Conservation (phyloP, 805 yeast species). For the Candida ponderosae region DNA sequence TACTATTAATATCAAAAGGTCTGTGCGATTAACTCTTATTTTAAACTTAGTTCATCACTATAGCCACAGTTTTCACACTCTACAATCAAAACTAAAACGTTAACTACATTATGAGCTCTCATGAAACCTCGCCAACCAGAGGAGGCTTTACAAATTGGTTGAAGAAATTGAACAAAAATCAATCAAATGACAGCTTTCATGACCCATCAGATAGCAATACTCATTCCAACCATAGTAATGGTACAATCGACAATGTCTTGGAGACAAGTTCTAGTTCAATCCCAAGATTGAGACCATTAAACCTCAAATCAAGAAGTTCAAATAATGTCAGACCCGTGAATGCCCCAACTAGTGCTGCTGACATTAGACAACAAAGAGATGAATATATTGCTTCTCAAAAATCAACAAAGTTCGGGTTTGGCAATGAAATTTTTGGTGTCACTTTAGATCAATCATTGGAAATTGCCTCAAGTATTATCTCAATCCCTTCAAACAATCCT, state of each 20-base stretch:
- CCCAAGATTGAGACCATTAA: constrained; percentile 22
- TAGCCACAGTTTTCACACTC: no score
- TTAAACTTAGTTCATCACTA: no score
- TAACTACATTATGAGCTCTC: not conserved
- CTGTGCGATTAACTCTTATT: no score
- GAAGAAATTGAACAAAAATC: constrained; percentile 27
- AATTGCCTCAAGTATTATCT: constrained; percentile 71
- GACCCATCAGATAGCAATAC: not conserved
- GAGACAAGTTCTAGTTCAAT: constrained; percentile 6
- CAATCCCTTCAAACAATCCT: constrained; percentile 47
- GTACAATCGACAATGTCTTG: not conserved
- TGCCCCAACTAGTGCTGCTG: constrained; percentile 9
- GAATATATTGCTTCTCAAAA: constrained; percentile 24
- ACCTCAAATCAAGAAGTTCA: constrained; percentile 28
- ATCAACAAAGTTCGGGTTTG: constrained; percentile 24
- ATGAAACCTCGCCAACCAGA: constrained; percentile 24
- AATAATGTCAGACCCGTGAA: constrained; percentile 14
- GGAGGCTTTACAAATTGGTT: constrained; percentile 30
- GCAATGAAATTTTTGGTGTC: constrained; percentile 66
- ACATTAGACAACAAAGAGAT: constrained; percentile 28
- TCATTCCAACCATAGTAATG: not conserved
- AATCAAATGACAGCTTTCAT: constrained; percentile 15
- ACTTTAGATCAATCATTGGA: constrained; percentile 62
- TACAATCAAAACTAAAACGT: not conserved
- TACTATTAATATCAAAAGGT: no score